A percentile compares a stretch with the other conserved stretches of the same genome.
Evolutionary conservation across 805 yeast species (phyloP).

Genomic region (Torulaspora quercuum): DNA sequence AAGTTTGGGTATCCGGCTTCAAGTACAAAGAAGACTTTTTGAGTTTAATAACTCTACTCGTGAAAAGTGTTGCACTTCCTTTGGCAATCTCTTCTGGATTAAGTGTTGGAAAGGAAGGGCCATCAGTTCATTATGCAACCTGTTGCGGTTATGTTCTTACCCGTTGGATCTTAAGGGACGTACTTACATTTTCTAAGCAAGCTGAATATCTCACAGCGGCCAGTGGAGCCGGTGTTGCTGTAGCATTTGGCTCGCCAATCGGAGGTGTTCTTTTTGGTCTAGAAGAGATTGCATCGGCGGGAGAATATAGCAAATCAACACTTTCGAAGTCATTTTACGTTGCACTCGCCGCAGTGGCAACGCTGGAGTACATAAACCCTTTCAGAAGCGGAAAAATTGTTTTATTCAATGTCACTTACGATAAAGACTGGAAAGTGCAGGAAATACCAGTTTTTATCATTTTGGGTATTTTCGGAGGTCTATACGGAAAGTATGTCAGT

Average conservation of each 20-base stretch:
- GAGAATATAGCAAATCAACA: conserved; percentile 68
- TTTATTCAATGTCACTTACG: conserved; percentile 85
- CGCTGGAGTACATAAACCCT: conserved; percentile 79
- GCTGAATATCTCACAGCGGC: conserved; percentile 68
- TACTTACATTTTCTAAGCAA: conserved; percentile 33
- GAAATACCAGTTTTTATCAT: conserved; percentile 79
- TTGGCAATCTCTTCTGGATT: conserved; percentile 89
- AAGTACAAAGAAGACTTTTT: conserved; percentile 67
- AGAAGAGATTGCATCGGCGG: conserved; percentile 75
- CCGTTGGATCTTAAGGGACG: conserved; percentile 43
- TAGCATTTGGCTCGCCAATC: conserved; percentile 95
- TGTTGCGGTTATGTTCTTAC: conserved; percentile 88
- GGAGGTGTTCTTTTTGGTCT: conserved; percentile 93
- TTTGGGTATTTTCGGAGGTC: conserved; percentile 87
- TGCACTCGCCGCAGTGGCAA: conserved; percentile 80
- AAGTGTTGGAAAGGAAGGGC: conserved; percentile 97
- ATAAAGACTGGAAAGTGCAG: conserved; percentile 77
- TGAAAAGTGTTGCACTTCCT: conserved; percentile 81
- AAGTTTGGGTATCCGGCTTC: conserved; percentile 90
- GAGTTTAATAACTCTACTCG: conserved; percentile 62
- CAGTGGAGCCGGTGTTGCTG: conserved; percentile 98
- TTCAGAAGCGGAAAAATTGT: conserved; percentile 94
- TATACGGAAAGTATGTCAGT: conserved; percentile 76
- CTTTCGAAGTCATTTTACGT: conserved; percentile 92
- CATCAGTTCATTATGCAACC: conserved; percentile 95